These are phyloP conservation scores for Trametes punicea DNA, from an alignment of 768 basidiomycete genomes.

Conservation along the genomic window DNA sequence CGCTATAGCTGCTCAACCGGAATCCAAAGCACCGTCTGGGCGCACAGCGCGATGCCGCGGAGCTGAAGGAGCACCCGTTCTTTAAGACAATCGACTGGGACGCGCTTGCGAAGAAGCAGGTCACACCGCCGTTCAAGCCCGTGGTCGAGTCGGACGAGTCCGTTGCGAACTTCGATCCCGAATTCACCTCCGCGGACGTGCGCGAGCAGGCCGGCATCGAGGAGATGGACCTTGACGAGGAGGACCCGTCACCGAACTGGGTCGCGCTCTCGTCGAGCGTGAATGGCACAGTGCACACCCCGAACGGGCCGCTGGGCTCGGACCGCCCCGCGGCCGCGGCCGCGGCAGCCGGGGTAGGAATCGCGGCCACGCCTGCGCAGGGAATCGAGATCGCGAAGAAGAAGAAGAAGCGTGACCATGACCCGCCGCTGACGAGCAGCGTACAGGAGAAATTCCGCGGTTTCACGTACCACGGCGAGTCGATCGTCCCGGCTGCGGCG, in stretches of 20 bases:
- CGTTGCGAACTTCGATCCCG: slow-evolving; percentile 96
- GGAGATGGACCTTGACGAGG: slow-evolving; percentile 38
- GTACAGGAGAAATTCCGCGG: slow-evolving; percentile 97
- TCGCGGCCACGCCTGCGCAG: slow-evolving; percentile 7
- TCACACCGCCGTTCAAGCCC: slow-evolving; percentile 97
- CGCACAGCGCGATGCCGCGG: slow-evolving; percentile 83
- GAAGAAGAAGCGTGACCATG: slow-evolving; percentile 36
- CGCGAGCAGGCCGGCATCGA: slow-evolving; percentile 58
- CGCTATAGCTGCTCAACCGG: slow-evolving; percentile 82
- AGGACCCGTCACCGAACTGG: slow-evolving; percentile 74
- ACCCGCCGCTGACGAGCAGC: slow-evolving; percentile 76
- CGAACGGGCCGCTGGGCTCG: slow-evolving; percentile 72
- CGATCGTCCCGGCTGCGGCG: slow-evolving; percentile 48
- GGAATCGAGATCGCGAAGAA: slow-evolving; percentile 54
- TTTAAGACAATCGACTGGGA: slow-evolving; percentile 92
- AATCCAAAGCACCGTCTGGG: slow-evolving; percentile 98
- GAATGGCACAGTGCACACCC: slow-evolving; percentile 48
- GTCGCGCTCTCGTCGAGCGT: slow-evolving; percentile 42
- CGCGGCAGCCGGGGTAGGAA: neutral
- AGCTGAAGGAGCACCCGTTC: slow-evolving; percentile 95
- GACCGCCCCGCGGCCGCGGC: slow-evolving; percentile 26
- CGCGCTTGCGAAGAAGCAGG: slow-evolving; percentile 79
- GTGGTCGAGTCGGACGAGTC: slow-evolving; percentile 97
- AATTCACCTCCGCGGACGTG: slow-evolving; percentile 93
- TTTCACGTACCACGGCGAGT: slow-evolving; percentile 83